Evolutionary conservation across 768 basidiomycete species (phyloP).

Genomic region (Tephrocybe sp.): DNA sequence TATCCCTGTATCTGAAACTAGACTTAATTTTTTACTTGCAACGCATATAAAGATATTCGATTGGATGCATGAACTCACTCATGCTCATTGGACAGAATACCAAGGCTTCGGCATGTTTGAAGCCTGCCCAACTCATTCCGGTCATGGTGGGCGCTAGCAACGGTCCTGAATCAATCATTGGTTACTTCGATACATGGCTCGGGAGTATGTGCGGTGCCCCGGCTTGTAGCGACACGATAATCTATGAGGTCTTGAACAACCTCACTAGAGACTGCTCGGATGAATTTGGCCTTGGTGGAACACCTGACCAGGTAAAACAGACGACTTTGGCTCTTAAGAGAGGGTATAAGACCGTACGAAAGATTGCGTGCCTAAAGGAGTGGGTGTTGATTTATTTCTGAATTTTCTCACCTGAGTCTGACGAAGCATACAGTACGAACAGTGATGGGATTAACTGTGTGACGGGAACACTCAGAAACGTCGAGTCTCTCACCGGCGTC

Average conservation of each 20-base stretch:
- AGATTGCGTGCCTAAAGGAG: constrained; percentile 56
- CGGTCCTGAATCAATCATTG: constrained; percentile 31
- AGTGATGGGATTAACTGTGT: constrained; percentile 43
- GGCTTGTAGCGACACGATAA: constrained; percentile 49
- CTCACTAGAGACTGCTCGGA: constrained; percentile 45
- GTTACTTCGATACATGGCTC: constrained; percentile 48
- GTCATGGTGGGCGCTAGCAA: constrained; percentile 24
- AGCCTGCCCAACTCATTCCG: constrained; percentile 30
- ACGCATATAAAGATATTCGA: constrained; percentile 15
- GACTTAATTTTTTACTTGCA: background rate
- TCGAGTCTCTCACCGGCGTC: constrained; percentile 39
- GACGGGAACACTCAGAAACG: constrained; percentile 44
- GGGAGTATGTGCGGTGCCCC: constrained; percentile 44
- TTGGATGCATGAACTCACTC: constrained; percentile 20
- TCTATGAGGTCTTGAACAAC: constrained; percentile 42
- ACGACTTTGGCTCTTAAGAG: constrained; percentile 32
- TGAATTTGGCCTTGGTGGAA: constrained; percentile 24
- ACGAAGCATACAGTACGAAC: background rate
- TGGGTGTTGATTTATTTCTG: constrained; percentile 28
- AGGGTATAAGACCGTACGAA: constrained; percentile 46
- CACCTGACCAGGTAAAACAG: constrained; percentile 14
- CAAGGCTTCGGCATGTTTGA: constrained; percentile 35
- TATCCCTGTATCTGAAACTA: too few species aligned
- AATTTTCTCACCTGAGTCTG: background rate
- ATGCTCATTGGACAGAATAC: constrained; percentile 14